phyloP scores from a whole-genome alignment of 345 rosid species.

The Fremontodendron californicum region DNA sequence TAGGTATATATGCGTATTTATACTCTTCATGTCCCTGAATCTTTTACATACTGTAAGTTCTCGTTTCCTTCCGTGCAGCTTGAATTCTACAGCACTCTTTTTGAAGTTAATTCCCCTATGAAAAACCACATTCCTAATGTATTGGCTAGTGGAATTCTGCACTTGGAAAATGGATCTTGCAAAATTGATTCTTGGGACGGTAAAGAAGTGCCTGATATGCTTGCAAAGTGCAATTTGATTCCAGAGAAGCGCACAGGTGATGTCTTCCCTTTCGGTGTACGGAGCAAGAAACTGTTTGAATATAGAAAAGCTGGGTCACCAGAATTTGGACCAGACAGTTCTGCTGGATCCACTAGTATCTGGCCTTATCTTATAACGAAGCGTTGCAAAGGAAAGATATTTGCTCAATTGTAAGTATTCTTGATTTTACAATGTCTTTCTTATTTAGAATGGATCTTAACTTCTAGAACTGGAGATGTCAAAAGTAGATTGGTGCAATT shows the following conservation, averaged over 20 bases:
- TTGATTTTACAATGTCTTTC: conserved; percentile 5
- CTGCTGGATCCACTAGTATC: conserved; percentile 40
- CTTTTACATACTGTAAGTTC: conserved; percentile 21
- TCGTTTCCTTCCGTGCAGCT: conserved; percentile 54
- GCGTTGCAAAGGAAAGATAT: conserved; percentile 89
- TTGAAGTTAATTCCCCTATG: conserved; percentile 50
- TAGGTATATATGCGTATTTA: conserved; percentile 18
- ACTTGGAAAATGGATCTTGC: conserved; percentile 58
- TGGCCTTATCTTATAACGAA: conserved; percentile 88
- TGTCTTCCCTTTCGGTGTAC: conserved; percentile 69
- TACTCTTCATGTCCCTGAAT: conserved; percentile 1
- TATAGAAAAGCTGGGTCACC: conserved; percentile 45
- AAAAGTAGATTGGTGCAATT: conserved; percentile 11
- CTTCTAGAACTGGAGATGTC: conserved; percentile 10
- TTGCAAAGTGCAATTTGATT: conserved; percentile 43
- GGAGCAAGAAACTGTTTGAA: conserved; percentile 71
- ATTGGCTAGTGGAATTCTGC: conserved; percentile 73
- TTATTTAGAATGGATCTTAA: neutral
- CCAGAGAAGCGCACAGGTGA: conserved; percentile 34
- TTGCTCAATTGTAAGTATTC: conserved; percentile 71
- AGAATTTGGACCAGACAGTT: conserved; percentile 27
- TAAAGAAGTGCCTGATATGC: conserved; percentile 62
- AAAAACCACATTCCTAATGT: conserved; percentile 65
- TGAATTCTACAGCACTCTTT: conserved; percentile 62
- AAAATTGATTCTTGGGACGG: conserved; percentile 84